Evolutionary conservation across 108 stramenopile species (phyloP).

Genomic region (Skeletonema menzelii): DNA sequence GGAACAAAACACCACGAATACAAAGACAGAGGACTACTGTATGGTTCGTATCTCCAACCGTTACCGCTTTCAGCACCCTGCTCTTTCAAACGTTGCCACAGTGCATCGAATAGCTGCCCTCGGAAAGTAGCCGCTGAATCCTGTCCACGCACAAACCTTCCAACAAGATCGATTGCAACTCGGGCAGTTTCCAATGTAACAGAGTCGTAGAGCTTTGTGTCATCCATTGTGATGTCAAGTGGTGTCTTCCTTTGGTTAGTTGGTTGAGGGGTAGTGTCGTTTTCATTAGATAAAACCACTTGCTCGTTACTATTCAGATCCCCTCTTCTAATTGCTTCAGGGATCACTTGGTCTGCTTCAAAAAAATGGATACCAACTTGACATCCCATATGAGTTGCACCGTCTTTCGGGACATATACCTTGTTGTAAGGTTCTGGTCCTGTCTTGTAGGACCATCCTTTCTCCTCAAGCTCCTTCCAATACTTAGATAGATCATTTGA

Average conservation of each 20-base stretch:
- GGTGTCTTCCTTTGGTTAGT: not conserved
- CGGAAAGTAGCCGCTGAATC: conserved; percentile 18
- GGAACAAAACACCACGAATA: conserved; percentile 45
- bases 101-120: conserved; percentile 15
- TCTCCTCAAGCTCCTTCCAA: conserved; percentile 31
- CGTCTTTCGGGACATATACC: conserved; percentile 48
- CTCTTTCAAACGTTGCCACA: conserved; percentile 34
- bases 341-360: conserved; percentile 22
- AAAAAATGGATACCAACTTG: conserved; percentile 45
- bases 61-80: conserved; percentile 14
- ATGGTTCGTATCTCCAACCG: conserved; percentile 36
- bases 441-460: conserved; percentile 38
- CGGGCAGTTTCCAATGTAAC: conserved; percentile 26
- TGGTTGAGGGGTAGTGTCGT: not conserved
- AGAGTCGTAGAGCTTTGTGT: conserved; percentile 22
- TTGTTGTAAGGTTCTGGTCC: conserved; percentile 48
- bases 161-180: conserved; percentile 9
- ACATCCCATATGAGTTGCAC: conserved; percentile 31
- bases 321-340: conserved; percentile 29
- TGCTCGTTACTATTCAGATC: not conserved
- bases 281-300: not conserved
- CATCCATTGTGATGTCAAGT: conserved; percentile 13
- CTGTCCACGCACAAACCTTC: conserved; percentile 8
- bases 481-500: not conserved
- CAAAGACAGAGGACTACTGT: conserved; percentile 7